Base-by-base conservation (phyloP, 495 filamentous ascomycete genomes). In the Parachaetomium inaequale region DNA sequence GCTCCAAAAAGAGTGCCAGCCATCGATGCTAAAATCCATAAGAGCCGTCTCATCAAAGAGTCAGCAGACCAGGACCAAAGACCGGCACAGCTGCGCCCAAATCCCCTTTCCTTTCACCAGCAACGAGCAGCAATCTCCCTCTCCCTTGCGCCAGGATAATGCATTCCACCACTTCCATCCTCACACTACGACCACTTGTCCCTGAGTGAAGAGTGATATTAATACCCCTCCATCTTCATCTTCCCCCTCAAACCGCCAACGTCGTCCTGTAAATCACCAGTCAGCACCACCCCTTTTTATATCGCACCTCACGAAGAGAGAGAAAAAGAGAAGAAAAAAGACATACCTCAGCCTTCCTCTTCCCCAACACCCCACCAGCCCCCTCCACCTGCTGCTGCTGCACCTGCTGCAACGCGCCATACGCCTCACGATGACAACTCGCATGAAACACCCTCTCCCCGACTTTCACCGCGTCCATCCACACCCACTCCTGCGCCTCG, bases 401-500 rank as follows among this genome's bases (percentile, higher is more conserved):
- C 32, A 14, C 72, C 47, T 8, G 47, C 47, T 40, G 74, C 78
- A 34, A 78, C 75, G 25, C 89, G 87, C 72, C 56, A 26, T 49
- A 49, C 8, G 92, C 89, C 76, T 98, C 93, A 42, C 82, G 82
- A 71, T 93, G 88, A 66, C 95, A 98, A 58, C 84, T 94, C 23
- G 89, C 92, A 75, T 98, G 94, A 59, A 90, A 97, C 17, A 95
- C 86, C 62, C 89, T 85, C 54, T 78, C 83, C n/a, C 87, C 89
- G 40, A 93, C 82, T 67, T 86, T 84, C 52, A 89, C 78, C 0
- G 94, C 89, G 74, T 98, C 93, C 78, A 89, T 90, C 91, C 95
- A 98, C 32, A 98, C 96, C 81, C 92, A 97, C 63, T 98, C 92
- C 72, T 97, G 91, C 21, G 86, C 89, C 62, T 94, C 90, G 64